Conservation (phyloP, 2,329 filamentous ascomycete genomes). For the Intubia oerlemansii region DNA sequence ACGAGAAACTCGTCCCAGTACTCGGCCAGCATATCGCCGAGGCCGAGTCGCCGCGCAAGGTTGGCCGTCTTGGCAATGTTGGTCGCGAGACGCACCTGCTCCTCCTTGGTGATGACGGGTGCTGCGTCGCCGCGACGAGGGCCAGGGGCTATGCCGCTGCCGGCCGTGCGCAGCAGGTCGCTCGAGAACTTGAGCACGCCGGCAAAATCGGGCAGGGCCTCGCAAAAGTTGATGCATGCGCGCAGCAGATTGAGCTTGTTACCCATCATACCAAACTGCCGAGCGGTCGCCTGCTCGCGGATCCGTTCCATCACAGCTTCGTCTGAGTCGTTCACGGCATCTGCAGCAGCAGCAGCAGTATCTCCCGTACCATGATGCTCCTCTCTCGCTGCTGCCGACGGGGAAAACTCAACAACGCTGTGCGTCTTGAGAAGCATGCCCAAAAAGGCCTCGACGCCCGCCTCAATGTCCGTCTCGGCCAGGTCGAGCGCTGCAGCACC, state of each 20-base stretch:
- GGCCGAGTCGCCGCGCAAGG: slow-evolving; percentile 54
- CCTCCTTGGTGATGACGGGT: slow-evolving; percentile 53
- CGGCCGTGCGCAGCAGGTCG: slow-evolving; percentile 62
- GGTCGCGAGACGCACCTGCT: slow-evolving; percentile 64
- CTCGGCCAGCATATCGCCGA: slow-evolving; percentile 49
- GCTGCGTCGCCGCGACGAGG: slow-evolving; percentile 46
- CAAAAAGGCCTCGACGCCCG: slow-evolving; percentile 42
- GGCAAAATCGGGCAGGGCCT: slow-evolving; percentile 78
- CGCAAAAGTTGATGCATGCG: slow-evolving; percentile 82
- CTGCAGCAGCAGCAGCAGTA: too few species aligned
- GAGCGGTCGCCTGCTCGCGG: slow-evolving; percentile 30
- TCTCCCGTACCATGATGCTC: slow-evolving; percentile 10
- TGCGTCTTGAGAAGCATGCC: slow-evolving; percentile 40
- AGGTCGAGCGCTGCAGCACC: slow-evolving; percentile 36
- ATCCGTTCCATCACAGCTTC: slow-evolving; percentile 34
- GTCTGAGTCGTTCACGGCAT: slow-evolving; percentile 23
- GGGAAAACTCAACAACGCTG: slow-evolving; percentile 34
- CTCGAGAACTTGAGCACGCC: slow-evolving; percentile 80
- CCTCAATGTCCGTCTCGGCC: slow-evolving; percentile 41
- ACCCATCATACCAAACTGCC: slow-evolving; percentile 55
- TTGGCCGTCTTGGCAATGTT: slow-evolving; percentile 71
- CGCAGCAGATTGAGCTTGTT: slow-evolving; percentile 75
- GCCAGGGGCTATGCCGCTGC: slow-evolving; percentile 57
- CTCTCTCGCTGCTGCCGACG: slow-evolving; percentile 5
- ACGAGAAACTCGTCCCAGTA: slow-evolving; percentile 97